Evolutionary conservation across 139 green algal species (phyloP), one percentile per base, ranked within the genome.

Genomic region (Chlorella vulgaris): DNA sequence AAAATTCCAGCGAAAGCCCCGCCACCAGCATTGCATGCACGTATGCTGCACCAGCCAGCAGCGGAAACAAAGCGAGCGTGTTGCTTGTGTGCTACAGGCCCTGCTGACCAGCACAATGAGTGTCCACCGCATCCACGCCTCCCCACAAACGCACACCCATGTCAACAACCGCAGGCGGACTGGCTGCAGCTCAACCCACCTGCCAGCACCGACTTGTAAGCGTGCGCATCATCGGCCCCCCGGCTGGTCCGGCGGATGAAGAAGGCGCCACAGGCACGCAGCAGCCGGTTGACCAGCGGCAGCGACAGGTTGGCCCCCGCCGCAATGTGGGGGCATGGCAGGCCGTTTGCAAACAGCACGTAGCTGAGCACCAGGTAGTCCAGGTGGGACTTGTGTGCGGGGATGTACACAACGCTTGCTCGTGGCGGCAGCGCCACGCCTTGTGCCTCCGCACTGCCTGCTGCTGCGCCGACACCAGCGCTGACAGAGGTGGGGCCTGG

Each of bases 331-430:
- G 86, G 86, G 53, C 69, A 85, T 29, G 77, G 74, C 43, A 90
- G 69, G 7, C 81, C 84, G 2, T 39, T 21, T 1, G 74, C 38
- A 60, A 88, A 89, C 15, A 89, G 78, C 6, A 85, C 60, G 55
- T 87, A 90, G 55, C 68, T 82, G 22, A 90, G 73, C 60, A 90
- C 63, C 18, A 89, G 61, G 80, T 88, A 89, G 65, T 90, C 86
- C 21, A 89, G 22, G 78, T 90, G 86, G 67, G 66, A 86, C 68
- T 87, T 87, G 74, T 90, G 86, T 5, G 86, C 88, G 4, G 86
- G 84, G 33, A 89, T 75, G 36, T 67, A 75, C 31, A 86, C 70
- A 7, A 88, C 28, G 50, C 36, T 38, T 7, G 68, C 40, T 0
- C 40, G 40, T 26, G 40, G 26, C 28, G 22, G 40, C 68, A 33